Percentiles rank a stretch among this genome's conserved stretches.
phyloP scores from a whole-genome alignment of 2,329 filamentous ascomycete species.

The Hymenoscyphus fraxineus region DNA sequence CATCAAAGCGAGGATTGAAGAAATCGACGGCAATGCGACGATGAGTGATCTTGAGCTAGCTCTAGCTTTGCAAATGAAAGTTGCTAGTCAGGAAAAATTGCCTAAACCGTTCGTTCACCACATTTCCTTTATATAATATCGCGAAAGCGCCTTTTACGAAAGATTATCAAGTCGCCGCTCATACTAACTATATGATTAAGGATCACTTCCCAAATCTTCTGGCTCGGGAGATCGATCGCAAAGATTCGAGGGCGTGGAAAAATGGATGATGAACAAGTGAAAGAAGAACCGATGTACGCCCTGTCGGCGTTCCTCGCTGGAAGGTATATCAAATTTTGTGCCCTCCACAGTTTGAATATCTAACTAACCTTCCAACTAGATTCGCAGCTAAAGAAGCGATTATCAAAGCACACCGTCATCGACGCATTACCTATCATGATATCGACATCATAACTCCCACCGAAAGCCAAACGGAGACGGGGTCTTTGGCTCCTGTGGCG shows the following conservation, averaged over 20 bases:
- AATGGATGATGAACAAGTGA: no score
- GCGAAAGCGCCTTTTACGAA: no score
- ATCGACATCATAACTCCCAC: conserved; percentile 42
- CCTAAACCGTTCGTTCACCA: no score
- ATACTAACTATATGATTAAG: no score
- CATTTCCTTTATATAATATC: no score
- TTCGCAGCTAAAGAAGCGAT: conserved; percentile 69
- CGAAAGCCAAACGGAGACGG: neutral
- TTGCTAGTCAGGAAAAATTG: no score
- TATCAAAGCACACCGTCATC: conserved; percentile 66
- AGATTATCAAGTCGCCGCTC: no score
- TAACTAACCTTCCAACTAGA: conserved; percentile 14
- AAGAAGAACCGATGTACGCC: no score
- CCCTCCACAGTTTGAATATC: neutral
- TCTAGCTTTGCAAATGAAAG: neutral
- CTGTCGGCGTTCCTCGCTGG: neutral
- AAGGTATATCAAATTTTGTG: neutral
- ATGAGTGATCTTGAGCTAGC: neutral
- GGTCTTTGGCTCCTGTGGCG: conserved; percentile 22
- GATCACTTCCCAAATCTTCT: no score
- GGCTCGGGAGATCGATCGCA: no score
- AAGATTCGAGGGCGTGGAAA: no score
- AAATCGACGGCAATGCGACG: neutral
- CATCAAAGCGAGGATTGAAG: neutral
- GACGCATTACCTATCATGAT: conserved; percentile 58